phyloP scores from a whole-genome alignment of 148 eudicot species.

The Heliamphora exappendiculata region DNA sequence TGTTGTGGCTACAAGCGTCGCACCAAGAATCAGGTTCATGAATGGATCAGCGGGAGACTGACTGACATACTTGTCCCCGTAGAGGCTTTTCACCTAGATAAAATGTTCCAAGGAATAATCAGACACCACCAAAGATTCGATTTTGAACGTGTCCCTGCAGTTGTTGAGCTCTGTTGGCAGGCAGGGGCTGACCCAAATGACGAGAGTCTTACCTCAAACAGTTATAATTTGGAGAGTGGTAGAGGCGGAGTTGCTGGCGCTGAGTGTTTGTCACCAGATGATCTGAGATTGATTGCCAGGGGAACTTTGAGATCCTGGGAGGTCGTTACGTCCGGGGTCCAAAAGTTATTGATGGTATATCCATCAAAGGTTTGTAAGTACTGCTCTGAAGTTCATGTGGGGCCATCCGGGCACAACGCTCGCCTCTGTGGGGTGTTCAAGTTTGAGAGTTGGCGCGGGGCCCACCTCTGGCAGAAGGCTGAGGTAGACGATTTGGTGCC shows the following conservation, averaged over 20 bases:
- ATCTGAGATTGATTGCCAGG: slow-evolving; percentile 32
- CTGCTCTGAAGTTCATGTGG: slow-evolving; percentile 89
- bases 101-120: slow-evolving; percentile 54
- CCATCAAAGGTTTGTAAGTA: slow-evolving; percentile 67
- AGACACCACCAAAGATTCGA: slow-evolving; percentile 75
- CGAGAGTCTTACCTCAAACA: slow-evolving; percentile 14
- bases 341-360: slow-evolving; percentile 59
- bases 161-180: slow-evolving; percentile 75
- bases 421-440: slow-evolving; percentile 89
- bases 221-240: slow-evolving; percentile 10
- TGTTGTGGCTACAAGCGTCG: slow-evolving; percentile 56
- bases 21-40: slow-evolving; percentile 48
- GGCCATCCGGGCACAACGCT: slow-evolving; percentile 91
- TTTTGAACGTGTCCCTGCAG: slow-evolving; percentile 73
- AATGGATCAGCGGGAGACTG: slow-evolving; percentile 52
- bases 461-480: slow-evolving; percentile 79
- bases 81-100: slow-evolving; percentile 59
- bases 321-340: slow-evolving; percentile 49
- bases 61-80: slow-evolving; percentile 70
- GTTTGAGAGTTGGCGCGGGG: slow-evolving; percentile 65
- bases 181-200: slow-evolving; percentile 59
- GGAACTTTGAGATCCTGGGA: slow-evolving; percentile 77
- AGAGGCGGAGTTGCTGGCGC: slow-evolving; percentile 8
- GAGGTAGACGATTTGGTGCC: slow-evolving; percentile 78
- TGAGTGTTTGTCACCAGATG: slow-evolving; percentile 34